Evolutionary conservation across 2,329 filamentous ascomycete genomes (phyloP), one percentile per base, ranked within the genome.

Genomic region (Coniochaeta prunicola): DNA sequence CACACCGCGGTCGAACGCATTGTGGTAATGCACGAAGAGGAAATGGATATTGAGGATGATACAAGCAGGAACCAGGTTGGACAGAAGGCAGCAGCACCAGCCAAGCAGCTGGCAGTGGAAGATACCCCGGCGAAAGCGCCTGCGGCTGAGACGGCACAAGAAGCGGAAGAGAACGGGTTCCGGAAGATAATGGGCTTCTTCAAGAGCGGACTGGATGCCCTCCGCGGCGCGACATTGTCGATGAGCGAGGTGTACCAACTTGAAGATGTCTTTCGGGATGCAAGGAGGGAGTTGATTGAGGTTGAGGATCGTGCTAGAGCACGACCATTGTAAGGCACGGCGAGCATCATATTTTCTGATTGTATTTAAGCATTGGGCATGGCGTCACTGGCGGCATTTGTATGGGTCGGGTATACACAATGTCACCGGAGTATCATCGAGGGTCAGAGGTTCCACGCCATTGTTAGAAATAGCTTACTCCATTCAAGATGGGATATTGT

Each of bases 181-280:
- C 70, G 74, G 61, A 75, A 72, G 63, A 85, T 89, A 60, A 76
- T 86, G 61, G 71, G 71, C 60, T 76, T 79, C 38, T 77, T 88
- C 48, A 78, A 74, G 61, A 75, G 74, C 21, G 76, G 88, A 0
- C 71, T 94, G 26, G 76, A 78, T 21, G 80, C 85, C 62, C 76
- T 92, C 59, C 81, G 80, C 58, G 75, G 74, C 30, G 77, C 85
- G 24, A 77, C 81, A 17, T 73, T 96, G 45, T 84, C 84, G 17
- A 79, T 83, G 12, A 77, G 82, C 12, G 85, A 90, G 61, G 83
- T 91, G 57, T 80, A 86, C 60, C 80, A 87, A 68, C 80, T 94
- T 64, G 90, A 94, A 67, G 88, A 92, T 68, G 75, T 91, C 65
- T 79, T 94, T 68, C 90, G 92, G 76, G 88, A 93, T 70, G 84